phyloP scores from a whole-genome alignment of 2,329 filamentous ascomycete species.

The Ophiosphaerella herpotricha region DNA sequence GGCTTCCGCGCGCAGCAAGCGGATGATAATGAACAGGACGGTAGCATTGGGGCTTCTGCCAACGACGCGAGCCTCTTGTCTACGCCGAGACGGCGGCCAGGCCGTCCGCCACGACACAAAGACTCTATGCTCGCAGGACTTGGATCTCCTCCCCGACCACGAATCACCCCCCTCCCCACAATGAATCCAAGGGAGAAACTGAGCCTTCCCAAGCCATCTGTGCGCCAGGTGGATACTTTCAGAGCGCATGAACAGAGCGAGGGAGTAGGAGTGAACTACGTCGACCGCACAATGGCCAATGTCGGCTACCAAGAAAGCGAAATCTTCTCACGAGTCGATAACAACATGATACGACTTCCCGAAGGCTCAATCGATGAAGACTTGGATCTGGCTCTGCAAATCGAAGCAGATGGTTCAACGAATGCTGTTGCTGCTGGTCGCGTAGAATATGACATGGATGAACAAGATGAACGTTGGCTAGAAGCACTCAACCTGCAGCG shows the following conservation, averaged over 20 bases:
- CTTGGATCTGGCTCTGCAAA: slow-evolving; percentile 60
- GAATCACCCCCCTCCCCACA: slow-evolving; percentile 75
- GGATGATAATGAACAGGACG: slow-evolving; percentile 28
- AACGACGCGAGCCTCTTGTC: slow-evolving; percentile 29
- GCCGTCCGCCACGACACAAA: slow-evolving; percentile 66
- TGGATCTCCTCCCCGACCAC: slow-evolving; percentile 63
- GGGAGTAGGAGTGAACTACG: slow-evolving; percentile 84
- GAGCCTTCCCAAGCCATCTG: slow-evolving; percentile 76
- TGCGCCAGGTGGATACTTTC: slow-evolving; percentile 78
- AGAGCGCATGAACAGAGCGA: slow-evolving; percentile 81
- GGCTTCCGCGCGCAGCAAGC: slow-evolving; percentile 41
- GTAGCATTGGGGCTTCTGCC: slow-evolving; percentile 2
- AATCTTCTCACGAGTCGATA: slow-evolving; percentile 78
- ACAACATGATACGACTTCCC: slow-evolving; percentile 67
- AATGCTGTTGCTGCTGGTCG: slow-evolving; percentile 65
- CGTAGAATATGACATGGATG: slow-evolving; percentile 99
- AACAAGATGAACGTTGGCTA: slow-evolving; percentile 97
- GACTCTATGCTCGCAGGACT: slow-evolving; percentile 66
- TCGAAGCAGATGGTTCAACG: slow-evolving; percentile 63
- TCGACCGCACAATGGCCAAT: slow-evolving; percentile 94
- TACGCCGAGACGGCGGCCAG: slow-evolving; percentile 62
- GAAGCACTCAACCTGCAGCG: slow-evolving; percentile 80
- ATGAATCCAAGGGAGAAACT: slow-evolving; percentile 80
- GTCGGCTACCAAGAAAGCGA: slow-evolving; percentile 96
- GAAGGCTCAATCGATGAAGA: slow-evolving; percentile 69